phyloP scores from a whole-genome alignment of 331 rosid genomes.

The Spiraea crenata region DNA sequence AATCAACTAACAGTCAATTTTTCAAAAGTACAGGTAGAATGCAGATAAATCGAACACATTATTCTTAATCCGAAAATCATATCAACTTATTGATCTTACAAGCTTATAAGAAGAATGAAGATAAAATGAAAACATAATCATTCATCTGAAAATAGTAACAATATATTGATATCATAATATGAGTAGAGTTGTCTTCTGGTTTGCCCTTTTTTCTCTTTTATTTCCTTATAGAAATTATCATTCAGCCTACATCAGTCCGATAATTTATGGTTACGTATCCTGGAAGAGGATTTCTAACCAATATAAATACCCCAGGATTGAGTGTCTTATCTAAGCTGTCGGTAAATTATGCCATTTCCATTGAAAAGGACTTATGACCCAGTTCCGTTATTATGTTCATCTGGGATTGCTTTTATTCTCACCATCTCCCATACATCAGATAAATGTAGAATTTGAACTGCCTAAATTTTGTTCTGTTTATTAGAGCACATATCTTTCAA shows the following conservation, averaged over 20 bases:
- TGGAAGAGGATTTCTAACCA: background rate
- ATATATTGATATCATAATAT: background rate
- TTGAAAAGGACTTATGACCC: background rate
- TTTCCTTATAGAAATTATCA: background rate
- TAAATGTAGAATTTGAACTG: background rate
- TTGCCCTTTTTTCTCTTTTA: too few species aligned
- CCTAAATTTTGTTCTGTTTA: background rate
- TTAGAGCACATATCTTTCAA: background rate
- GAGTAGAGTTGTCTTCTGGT: too few species aligned
- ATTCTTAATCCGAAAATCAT: background rate
- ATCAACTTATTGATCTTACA: background rate
- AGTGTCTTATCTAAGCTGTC: background rate
- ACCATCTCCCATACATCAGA: background rate
- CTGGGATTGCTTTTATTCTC: background rate
- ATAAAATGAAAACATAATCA: background rate
- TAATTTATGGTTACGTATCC: background rate
- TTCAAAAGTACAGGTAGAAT: background rate
- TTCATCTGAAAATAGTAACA: background rate
- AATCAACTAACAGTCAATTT: slow-evolving; percentile 6
- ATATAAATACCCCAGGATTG: background rate
- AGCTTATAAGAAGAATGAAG: background rate
- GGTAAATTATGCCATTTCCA: background rate
- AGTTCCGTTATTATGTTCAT: background rate
- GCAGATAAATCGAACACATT: background rate
- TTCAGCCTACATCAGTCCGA: background rate